These are phyloP conservation scores for Hypomontagnella monticulosa DNA, from an alignment of 495 filamentous ascomycete species.

Conservation along the genomic window DNA sequence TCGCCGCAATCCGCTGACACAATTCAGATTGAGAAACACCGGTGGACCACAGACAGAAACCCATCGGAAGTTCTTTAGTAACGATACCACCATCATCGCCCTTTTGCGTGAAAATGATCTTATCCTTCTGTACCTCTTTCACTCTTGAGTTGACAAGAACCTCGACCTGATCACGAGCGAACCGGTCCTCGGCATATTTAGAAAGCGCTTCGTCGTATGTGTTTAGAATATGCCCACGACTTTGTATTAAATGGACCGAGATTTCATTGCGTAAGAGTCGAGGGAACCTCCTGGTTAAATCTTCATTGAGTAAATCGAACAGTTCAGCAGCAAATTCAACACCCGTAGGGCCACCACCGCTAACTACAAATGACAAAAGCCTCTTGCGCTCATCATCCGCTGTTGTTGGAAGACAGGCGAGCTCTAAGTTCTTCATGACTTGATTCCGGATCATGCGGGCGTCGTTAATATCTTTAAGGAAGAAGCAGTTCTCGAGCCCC, in stretches of 20 bases:
- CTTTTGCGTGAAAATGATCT: conserved; percentile 87
- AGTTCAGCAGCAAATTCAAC: conserved; percentile 98
- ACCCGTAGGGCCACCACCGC: conserved; percentile 94
- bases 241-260: conserved; percentile 96
- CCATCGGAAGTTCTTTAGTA: conserved; percentile 93
- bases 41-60: conserved; percentile 98
- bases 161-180: conserved; percentile 88
- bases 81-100: conserved; percentile 74
- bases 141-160: conserved; percentile 92
- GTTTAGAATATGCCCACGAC: conserved; percentile 92
- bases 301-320: conserved; percentile 96
- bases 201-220: conserved; percentile 97
- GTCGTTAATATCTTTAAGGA: conserved; percentile 93
- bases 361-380: conserved; percentile 91
- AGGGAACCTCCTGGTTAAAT: conserved; percentile 84
- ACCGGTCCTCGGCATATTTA: conserved; percentile 89
- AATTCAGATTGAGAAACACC: conserved; percentile 91
- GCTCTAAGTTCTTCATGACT: conserved; percentile 91
- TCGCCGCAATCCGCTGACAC: conserved; percentile 73
- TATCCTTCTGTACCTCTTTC: conserved; percentile 83
- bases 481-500: conserved; percentile 92
- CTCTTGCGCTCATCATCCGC: conserved; percentile 87
- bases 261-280: conserved; percentile 93
- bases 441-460: conserved; percentile 87
- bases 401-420: conserved; percentile 92